Percentiles rank a stretch among this genome's conserved stretches.
Evolutionary conservation across 2,329 filamentous ascomycete genomes (phyloP).

Genomic region (Phyllosticta paracitricarpa): DNA sequence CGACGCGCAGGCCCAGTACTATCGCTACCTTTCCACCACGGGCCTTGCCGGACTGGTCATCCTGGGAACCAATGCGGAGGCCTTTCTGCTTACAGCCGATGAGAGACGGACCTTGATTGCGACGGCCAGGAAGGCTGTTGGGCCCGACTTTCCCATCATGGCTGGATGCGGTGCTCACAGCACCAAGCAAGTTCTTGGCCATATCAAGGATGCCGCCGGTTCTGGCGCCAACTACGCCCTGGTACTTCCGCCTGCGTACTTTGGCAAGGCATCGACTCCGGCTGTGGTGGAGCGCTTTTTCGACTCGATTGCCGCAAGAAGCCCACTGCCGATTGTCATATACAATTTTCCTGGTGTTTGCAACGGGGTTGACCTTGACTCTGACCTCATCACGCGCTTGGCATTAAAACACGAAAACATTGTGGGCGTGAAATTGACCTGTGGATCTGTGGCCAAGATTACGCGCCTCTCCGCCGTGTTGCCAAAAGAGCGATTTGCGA

Average conservation of each 20-base stretch:
- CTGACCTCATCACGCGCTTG: constrained; percentile 51
- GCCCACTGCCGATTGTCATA: constrained; percentile 54
- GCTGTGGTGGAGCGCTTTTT: constrained; percentile 34
- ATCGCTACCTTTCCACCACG: constrained; percentile 33
- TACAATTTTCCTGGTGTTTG: constrained; percentile 65
- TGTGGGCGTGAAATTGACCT: constrained; percentile 62
- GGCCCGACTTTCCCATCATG: constrained; percentile 34
- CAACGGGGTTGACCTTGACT: constrained; percentile 58
- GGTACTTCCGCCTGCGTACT: constrained; percentile 36
- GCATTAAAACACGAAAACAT: constrained; percentile 51
- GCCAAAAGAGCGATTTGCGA: constrained; percentile 48
- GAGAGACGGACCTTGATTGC: constrained; percentile 32
- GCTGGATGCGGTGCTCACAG: constrained; percentile 34
- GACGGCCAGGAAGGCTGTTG: constrained; percentile 33
- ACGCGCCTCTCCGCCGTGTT: constrained; percentile 48
- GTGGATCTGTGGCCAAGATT: constrained; percentile 65
- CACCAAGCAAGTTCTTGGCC: constrained; percentile 34
- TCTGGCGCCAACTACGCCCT: constrained; percentile 36
- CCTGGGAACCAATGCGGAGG: constrained; percentile 39
- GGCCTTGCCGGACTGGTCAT: constrained; percentile 36
- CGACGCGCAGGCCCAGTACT: constrained; percentile 33
- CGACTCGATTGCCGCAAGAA: constrained; percentile 45
- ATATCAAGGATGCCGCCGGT: constrained; percentile 30
- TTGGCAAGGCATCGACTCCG: constrained; percentile 33
- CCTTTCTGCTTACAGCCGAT: constrained; percentile 35